Base-by-base conservation (phyloP, 2,329 filamentous ascomycete genomes). In the Blastomyces parvus region DNA sequence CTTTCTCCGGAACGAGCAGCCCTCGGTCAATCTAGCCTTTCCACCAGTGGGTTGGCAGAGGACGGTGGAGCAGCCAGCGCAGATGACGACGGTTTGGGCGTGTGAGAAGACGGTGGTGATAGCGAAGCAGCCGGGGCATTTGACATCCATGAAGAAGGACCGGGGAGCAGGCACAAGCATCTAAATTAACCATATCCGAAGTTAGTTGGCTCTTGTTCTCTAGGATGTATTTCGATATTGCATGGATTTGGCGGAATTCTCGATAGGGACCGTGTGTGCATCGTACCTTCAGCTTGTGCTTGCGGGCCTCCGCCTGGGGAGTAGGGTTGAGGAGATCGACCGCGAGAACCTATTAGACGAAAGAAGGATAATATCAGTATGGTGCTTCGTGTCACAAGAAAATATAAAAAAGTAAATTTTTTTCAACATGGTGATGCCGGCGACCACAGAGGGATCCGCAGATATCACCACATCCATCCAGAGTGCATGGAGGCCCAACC, bases 111-210 rank as follows among this genome's bases (percentile, higher is more conserved):
- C 94, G 81, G 94, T 99, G 81, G 94, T 99, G 87, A 99, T 99
- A 82, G 92, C 97, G 89, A 97, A 99, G 90, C 94, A 99, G 77
- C 94, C 94, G 80, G 94, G 94, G 90, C 94, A 99, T 89, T 99
- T 99, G 86, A 99, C 94, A 80, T 99, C 94, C 94, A 99, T 99
- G 90, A 99, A 99, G 90, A 97, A 99, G 73, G 93, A 97, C 81
- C 94, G 91, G 76, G 94, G 94, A 71, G 86, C 88, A 76, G 94
- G 94, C 79, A 99, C 94, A 76, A 99, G 90, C 73, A 86, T 91
- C 91, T 95, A 38, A 72, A 67, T 62, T 55, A 36, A 36, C n/a
- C 13, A 25, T 48, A 30, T 46, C 40, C 25, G 36, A 42, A 25
- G 36, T 58, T 58, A 58, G 55, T 27, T 42, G 22, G 17, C 4